A percentile compares a stretch with the other conserved stretches of the same genome.
These are phyloP conservation scores for Cadophora malorum DNA, from an alignment of 2,329 filamentous ascomycete genomes.

Conservation along the genomic window DNA sequence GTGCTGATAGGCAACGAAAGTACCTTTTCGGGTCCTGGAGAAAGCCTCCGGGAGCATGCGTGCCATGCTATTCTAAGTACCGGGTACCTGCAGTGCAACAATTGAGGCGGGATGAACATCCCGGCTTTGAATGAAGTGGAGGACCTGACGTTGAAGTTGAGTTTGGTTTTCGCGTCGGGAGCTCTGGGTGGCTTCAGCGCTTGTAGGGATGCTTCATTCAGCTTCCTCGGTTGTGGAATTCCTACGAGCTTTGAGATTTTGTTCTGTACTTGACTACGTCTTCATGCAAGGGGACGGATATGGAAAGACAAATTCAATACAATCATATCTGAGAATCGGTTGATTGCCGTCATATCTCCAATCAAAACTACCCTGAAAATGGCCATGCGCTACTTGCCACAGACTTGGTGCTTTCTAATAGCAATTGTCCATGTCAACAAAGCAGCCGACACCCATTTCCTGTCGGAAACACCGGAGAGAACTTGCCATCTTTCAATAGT, in stretches of 20 bases:
- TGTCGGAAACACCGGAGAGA: too few relatives aligned
- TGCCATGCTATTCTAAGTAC: not conserved
- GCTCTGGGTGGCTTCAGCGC: not conserved
- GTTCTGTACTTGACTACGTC: not conserved
- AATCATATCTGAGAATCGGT: too few relatives aligned
- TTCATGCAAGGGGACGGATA: too few relatives aligned
- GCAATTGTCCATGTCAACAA: too few relatives aligned
- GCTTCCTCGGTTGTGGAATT: not conserved
- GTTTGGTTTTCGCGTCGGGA: not conserved
- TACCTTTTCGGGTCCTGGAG: not conserved
- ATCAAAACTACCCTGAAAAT: too few relatives aligned
- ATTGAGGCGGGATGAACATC: not conserved
- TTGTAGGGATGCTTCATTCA: not conserved
- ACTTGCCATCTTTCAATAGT: too few relatives aligned
- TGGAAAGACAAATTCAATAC: too few relatives aligned
- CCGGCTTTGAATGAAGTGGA: not conserved
- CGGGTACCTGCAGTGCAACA: constrained; percentile 1
- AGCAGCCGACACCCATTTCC: too few relatives aligned
- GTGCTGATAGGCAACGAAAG: not conserved
- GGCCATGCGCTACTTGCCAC: too few relatives aligned
- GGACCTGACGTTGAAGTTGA: not conserved
- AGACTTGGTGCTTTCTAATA: too few relatives aligned
- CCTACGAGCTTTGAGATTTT: not conserved
- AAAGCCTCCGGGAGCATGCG: not conserved
- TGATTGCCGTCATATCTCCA: too few relatives aligned